Evolutionary conservation across 192 early-diverging fungal genomes (phyloP), one percentile per base, ranked within the genome.

Genomic region (Diversispora epigaea): DNA sequence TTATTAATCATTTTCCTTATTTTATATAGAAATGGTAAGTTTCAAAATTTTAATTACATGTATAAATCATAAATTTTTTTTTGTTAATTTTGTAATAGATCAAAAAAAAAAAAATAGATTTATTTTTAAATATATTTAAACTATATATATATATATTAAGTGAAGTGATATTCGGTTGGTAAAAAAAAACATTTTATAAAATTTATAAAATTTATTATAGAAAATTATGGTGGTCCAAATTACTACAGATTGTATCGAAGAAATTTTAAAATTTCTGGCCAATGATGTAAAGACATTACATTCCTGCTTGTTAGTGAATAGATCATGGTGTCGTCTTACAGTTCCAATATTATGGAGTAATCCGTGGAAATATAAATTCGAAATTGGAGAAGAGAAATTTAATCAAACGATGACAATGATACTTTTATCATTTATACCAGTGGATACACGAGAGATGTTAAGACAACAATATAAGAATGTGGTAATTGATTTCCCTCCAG

Each of bases 271-370:
- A 32, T 41, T 25, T 7, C 5, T 63, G 25, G 14, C 61, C 5
- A 63, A 63, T 41, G 61, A 63, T 63, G 61, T 63, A 7, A 15
- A 32, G 12, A 32, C 61, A 25, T 25, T 63, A 40, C 41, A 63
- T 40, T 63, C 61, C 3, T 63, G 61, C 11, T 43, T 63, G 4
- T 25, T 63, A 32, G 61, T 63, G 14, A 63, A 63, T 32, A n/a
- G 61, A 22, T 15, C 41, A 25, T 63, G 61, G 61, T 63, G 61
- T 43, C 61, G 61, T 32, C 25, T 32, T 63, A 63, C 61, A 8
- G 61, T 32, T 63, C 61, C 61, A 25, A 32, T 63, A 3, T 15
- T 63, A 10, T 63, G 61, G 61, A 15, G 61, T 22, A 32, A 63
- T 41, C 61, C 61, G 15, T 43, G 25, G 50, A 54, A 54, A 54